Evolutionary conservation across 73 alveolate genomes (phyloP).

Genomic region (Stentor roeselii): DNA sequence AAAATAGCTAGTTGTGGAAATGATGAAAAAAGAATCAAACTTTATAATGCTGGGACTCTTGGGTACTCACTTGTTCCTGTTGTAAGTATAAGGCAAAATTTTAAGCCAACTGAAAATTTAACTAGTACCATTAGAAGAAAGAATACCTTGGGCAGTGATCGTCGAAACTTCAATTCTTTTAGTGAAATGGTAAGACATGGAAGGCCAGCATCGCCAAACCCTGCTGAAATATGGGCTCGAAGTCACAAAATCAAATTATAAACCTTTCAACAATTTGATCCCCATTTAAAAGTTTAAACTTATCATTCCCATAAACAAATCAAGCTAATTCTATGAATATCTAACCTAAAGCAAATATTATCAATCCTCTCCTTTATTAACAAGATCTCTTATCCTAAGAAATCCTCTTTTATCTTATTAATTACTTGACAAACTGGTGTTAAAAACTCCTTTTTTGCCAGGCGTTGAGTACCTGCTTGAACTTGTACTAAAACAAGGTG

Average conservation of each 20-base stretch:
- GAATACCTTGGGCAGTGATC: neutral
- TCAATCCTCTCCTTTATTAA: too few relatives aligned
- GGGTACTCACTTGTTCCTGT: constrained; percentile 8
- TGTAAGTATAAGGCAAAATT: neutral
- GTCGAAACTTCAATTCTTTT: neutral
- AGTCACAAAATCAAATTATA: neutral
- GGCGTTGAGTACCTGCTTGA: constrained; percentile 6
- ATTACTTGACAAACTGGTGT: too few relatives aligned
- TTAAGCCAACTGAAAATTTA: neutral
- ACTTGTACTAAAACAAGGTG: neutral
- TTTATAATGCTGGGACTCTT: neutral
- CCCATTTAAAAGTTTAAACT: too few relatives aligned
- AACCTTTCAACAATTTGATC: too few relatives aligned
- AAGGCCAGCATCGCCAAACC: constrained; percentile 31
- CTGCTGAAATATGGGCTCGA: constrained; percentile 31
- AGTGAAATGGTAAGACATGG: neutral
- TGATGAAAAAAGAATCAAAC: neutral
- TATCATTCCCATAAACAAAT: too few relatives aligned
- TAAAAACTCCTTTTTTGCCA: too few relatives aligned
- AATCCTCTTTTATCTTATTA: too few relatives aligned
- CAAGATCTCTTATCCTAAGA: too few relatives aligned
- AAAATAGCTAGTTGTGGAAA: neutral
- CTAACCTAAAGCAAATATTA: too few relatives aligned
- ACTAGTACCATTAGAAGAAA: neutral
- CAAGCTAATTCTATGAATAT: too few relatives aligned